phyloP scores from a whole-genome alignment of 2,329 filamentous ascomycete genomes.

The Apiospora marii region DNA sequence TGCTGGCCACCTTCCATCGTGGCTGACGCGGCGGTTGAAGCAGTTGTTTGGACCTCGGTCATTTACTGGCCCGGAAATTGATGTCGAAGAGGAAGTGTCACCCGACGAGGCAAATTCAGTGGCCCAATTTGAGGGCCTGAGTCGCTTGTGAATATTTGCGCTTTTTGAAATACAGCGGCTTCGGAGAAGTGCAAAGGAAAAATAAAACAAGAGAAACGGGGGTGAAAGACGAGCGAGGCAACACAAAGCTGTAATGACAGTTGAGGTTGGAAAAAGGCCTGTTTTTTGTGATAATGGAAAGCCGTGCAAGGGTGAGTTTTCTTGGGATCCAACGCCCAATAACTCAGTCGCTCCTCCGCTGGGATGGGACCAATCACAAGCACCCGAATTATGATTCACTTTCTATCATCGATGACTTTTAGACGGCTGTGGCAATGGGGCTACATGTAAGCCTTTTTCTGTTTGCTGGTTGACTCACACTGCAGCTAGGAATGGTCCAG shows the following conservation, averaged over 20 bases:
- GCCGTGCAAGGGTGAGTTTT: background rate
- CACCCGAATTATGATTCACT: constrained; percentile 20
- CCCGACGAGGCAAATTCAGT: background rate
- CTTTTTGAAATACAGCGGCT: constrained; percentile 59
- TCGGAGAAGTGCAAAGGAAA: constrained; percentile 38
- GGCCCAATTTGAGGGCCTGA: constrained; percentile 7
- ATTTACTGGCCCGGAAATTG: background rate
- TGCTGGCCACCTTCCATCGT: constrained; percentile 8
- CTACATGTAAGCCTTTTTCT: constrained; percentile 5
- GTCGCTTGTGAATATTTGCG: constrained; percentile 39
- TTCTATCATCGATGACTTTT: constrained; percentile 12
- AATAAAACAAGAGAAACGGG: background rate
- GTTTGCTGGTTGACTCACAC: constrained; percentile 13
- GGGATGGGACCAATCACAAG: constrained; percentile 12
- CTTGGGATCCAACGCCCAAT: background rate
- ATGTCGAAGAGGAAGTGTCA: background rate
- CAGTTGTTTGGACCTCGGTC: background rate
- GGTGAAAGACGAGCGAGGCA: background rate
- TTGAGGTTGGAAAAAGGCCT: background rate
- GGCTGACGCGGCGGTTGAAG: background rate
- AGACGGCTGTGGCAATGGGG: constrained; percentile 1
- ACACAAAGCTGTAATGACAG: constrained; percentile 5
- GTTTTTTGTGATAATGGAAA: background rate
- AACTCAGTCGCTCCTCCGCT: background rate
- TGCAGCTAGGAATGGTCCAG: background rate